Base-by-base conservation (phyloP, 116 monocot species). In the Phalaenopsis hybrid region DNA sequence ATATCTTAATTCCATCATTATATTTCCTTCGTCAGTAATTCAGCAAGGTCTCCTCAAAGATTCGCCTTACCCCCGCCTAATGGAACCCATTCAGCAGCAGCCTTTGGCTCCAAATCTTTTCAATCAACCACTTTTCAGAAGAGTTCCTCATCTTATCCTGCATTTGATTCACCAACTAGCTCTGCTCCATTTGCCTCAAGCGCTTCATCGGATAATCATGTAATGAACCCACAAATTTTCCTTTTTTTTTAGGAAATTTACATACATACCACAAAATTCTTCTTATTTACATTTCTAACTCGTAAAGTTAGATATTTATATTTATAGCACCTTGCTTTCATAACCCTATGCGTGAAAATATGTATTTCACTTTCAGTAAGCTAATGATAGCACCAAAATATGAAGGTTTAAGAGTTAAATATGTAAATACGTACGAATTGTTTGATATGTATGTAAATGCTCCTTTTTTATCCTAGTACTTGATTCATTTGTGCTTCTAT, bases 31-130 rank as follows among this genome's bases (percentile, higher is more conserved):
- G 44, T 45, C 81, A 90, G 88, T 0, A 74, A 79, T 4, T 9
- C 28, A 7, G 80, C 82, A 28, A 85, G 79, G 73, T 90, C 87
- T 72, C 90, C 87, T 65, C 86, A 87, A 43, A 86, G 92, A 77
- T 78, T 92, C n/a, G 78, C 92, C 78, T 85, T 90, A 41, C 90
- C 94, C 3, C 86, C 88, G 25, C 94, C 90, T 31, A 10, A 50
- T 74, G 88, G 82, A 73, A 85, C 63, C 65, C 84, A 79, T 72
- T 57, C 49, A 23, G 58, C 80, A 48, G 46, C 80, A 52, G 21
- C 84, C 28, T 63, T 63, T 17, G 76, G 50, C 49, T 59, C 84
- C 55, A 83, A 80, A 83, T 4, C 85, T 31, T 78, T 57, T 33
- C 52, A 46, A 44, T 76, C 88, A 33, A 78, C 69, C 11, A 77